Conservation (phyloP, 805 yeast genomes). For the Sugiyamaella valdiviana region DNA sequence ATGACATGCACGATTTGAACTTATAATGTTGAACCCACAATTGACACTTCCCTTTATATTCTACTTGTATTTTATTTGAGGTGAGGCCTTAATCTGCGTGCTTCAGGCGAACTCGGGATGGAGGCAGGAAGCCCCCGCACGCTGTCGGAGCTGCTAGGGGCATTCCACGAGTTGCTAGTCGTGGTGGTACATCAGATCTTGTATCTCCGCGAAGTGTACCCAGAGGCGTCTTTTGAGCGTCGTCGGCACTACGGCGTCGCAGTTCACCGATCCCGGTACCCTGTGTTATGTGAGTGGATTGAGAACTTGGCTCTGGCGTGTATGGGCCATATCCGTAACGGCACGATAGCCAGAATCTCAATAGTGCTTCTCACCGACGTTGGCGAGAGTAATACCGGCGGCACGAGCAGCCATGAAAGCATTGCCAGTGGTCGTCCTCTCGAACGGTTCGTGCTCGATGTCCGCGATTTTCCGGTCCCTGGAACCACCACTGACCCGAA, state of each 20-base stretch:
- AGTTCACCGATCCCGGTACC: conserved; percentile 41
- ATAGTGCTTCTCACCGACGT: conserved; percentile 37
- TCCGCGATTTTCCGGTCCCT: conserved; percentile 27
- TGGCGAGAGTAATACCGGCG: conserved; percentile 9
- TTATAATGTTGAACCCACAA: too few species aligned
- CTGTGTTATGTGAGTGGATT: conserved; percentile 42
- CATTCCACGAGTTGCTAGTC: conserved; percentile 43
- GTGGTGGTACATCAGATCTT: conserved; percentile 51
- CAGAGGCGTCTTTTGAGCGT: conserved; percentile 41
- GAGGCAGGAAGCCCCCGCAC: neutral
- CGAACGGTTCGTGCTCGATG: conserved; percentile 38
- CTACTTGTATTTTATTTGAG: neutral
- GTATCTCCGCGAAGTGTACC: conserved; percentile 49
- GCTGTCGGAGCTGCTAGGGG: conserved; percentile 20
- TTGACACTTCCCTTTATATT: too few species aligned
- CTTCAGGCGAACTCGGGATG: too few species aligned
- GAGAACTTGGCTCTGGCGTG: conserved; percentile 33
- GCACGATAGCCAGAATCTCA: conserved; percentile 31
- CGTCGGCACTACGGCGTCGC: conserved; percentile 41
- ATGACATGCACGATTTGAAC: too few species aligned
- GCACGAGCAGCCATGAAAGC: neutral
- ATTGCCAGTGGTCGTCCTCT: conserved; percentile 17
- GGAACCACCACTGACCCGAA: conserved; percentile 15
- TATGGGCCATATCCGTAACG: conserved; percentile 20
- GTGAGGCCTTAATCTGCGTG: neutral